These are phyloP conservation scores for Herpetomonas samuelpessoai DNA, from an alignment of 208 protist genomes.

Conservation along the genomic window DNA sequence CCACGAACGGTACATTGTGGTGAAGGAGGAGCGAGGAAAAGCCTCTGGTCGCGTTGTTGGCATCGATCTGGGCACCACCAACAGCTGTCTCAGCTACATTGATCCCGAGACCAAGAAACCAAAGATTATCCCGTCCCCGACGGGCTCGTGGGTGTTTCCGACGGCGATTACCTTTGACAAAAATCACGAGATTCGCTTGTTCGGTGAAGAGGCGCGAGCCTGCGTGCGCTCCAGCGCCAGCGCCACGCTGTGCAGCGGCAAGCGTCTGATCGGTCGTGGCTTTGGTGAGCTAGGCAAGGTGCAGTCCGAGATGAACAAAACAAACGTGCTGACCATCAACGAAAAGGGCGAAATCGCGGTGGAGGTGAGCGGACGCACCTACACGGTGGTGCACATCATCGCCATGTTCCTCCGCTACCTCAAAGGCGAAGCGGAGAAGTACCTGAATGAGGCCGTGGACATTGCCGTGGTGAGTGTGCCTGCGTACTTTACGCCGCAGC, in stretches of 20 bases:
- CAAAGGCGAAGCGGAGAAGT: slow-evolving; percentile 84
- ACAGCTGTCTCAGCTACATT: slow-evolving; percentile 95
- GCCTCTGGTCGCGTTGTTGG: slow-evolving; percentile 85
- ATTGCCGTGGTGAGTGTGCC: slow-evolving; percentile 88
- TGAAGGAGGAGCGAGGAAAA: slow-evolving; percentile 56
- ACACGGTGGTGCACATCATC: slow-evolving; percentile 91
- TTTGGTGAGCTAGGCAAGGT: slow-evolving; percentile 85
- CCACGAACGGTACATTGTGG: slow-evolving; percentile 63
- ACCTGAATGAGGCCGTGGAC: slow-evolving; percentile 78
- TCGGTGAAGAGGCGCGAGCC: slow-evolving; percentile 85
- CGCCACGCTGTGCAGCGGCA: slow-evolving; percentile 89
- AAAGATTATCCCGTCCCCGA: slow-evolving; percentile 90
- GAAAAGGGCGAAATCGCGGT: slow-evolving; percentile 87
- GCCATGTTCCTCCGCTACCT: slow-evolving; percentile 92
- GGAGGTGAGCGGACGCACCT: slow-evolving; percentile 87
- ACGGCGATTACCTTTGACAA: slow-evolving; percentile 91
- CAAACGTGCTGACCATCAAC: slow-evolving; percentile 84
- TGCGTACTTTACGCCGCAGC: slow-evolving; percentile 91
- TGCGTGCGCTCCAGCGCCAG: slow-evolving; percentile 84
- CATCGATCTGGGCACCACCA: slow-evolving; percentile 98
- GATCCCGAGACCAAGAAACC: slow-evolving; percentile 64
- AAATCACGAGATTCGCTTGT: slow-evolving; percentile 84
- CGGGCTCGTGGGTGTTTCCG: slow-evolving; percentile 90
- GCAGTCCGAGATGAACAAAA: slow-evolving; percentile 80
- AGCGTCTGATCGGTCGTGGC: slow-evolving; percentile 85